Evolutionary conservation across 768 basidiomycete species (phyloP), one percentile per base, ranked within the genome.

Genomic region (Leccinum disarticulatum): DNA sequence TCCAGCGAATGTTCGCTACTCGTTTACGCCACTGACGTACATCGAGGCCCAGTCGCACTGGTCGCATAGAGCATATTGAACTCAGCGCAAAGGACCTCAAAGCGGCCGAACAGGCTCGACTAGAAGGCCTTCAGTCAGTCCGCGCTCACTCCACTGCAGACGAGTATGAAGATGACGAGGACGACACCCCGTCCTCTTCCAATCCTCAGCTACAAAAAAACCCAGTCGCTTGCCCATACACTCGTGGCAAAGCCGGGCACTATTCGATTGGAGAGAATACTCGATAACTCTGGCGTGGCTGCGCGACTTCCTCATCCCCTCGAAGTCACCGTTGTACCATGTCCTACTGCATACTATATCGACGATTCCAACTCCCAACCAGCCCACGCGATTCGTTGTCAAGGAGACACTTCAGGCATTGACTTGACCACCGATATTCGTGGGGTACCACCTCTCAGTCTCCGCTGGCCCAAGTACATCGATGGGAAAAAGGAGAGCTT

Each of bases 291-390:
- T 2, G 83, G 84, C 46, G 83, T 85, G 46, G 87, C 88, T 47
- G 91, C 93, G 38, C 86, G 91, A 28, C 75, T 95, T n/a, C 73
- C 81, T 56, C 79, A 81, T 56, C 77, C 86, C 47, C 79, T 80
- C 14, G 84, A 88, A 60, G 81, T 93, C 33, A 81, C 83, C 0
- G 77, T 96, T 48, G 91, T 87, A 13, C 90, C 93, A 19, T 97
- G 95, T 68, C 95, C 95, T 6, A 79, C 77, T 5, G 92, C 87
- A 5, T 81, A 83, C 64, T 95, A 94, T 67, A 66, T 77, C 0
- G 71, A 72, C 1, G 76, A 77, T 25, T 70, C 74, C 17, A 73
- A 81, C 28, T 53, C 58, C 41, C 66, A 69, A 64, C 59, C 73
- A 9, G 68, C 74, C 33, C 72, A 81, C 51, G 76, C 82, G 15